Base-by-base conservation (phyloP, 208 protist species). In the Crithidia mellificae region DNA sequence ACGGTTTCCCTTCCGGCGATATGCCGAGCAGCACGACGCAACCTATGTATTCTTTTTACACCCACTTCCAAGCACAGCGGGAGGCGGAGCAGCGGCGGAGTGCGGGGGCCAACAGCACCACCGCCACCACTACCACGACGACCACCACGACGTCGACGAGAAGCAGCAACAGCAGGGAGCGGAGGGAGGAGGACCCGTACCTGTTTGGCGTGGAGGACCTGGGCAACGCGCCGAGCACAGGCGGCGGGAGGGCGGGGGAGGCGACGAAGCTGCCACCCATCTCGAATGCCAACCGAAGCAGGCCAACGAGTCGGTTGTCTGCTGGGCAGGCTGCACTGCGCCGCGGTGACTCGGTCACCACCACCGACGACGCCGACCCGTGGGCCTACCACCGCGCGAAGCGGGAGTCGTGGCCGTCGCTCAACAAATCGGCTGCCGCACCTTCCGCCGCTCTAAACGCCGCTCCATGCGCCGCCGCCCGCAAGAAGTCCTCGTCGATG, bases 21-120 rank as follows among this genome's bases (percentile, higher is more conserved):
- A 24, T 62, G 39, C 56, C 34, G 2, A 6, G 25, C 36, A 47
- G 15, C 0, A 34, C 25, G 17, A 50, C 56, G 20, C 44, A 27
- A 29, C 43, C 43, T 4, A 27, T 52, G 29, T 63, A 63, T 30
- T 63, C 57, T 19, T 63, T 63, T 30, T 63, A 53, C 57, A 63
- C 41, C 44, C 15, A 25, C 44, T 38, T 52, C 19, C 57, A 51
- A 43, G n/a, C 39, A 9, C 19, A 62, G n/a, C 12, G 39, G 6
- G 57, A 63, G 30, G 15, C 57, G 19, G 43, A 52, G 43, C 41
- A 14, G 25, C 3, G 6, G 39, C 20, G 14, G 17, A 51, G 49
- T n/a, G n/a, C n/a, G n/a, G n/a, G n/a, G n/a, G n/a, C n/a, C n/a
- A n/a, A n/a, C n/a, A n/a, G n/a, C n/a, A n/a, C n/a, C n/a, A n/a